Conservation (phyloP, 2,329 filamentous ascomycete species). For the Talaromyces albobiverticillius region DNA sequence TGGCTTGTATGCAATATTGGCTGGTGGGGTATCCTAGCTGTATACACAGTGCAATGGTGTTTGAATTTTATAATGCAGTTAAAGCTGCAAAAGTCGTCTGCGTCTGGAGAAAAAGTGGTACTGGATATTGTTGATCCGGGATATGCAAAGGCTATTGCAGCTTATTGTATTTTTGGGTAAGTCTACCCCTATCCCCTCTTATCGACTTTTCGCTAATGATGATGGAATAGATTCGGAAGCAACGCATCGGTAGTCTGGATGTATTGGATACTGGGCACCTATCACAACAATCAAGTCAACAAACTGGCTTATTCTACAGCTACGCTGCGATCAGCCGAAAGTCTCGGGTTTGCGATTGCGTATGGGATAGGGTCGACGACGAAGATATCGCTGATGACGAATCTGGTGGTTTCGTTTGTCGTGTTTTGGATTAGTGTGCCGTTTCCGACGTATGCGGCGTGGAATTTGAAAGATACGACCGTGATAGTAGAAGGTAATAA, state of each 20-base stretch:
- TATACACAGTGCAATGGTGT: background rate
- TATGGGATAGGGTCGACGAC: background rate
- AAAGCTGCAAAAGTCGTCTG: background rate
- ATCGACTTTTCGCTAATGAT: background rate
- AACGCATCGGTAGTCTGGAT: conserved; percentile 2
- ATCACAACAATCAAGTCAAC: background rate
- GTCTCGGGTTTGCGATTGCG: background rate
- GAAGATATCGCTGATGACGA: background rate
- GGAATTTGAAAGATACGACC: background rate
- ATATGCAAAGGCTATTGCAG: background rate
- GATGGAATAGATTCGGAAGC: background rate
- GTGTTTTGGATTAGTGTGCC: conserved; percentile 6
- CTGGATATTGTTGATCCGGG: background rate
- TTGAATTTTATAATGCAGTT: background rate
- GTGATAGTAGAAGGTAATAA: background rate
- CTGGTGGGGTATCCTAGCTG: background rate
- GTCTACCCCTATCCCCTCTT: background rate
- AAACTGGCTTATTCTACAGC: background rate
- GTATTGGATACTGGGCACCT: conserved; percentile 4
- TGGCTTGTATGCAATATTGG: background rate
- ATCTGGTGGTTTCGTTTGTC: background rate
- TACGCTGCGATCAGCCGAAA: background rate
- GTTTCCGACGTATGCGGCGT: background rate
- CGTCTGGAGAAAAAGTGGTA: background rate
- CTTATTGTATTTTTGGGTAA: background rate